Percentiles rank a stretch among this genome's conserved stretches.
Conservation (phyloP, 2,329 filamentous ascomycete genomes). For the Alternaria infectoria region DNA sequence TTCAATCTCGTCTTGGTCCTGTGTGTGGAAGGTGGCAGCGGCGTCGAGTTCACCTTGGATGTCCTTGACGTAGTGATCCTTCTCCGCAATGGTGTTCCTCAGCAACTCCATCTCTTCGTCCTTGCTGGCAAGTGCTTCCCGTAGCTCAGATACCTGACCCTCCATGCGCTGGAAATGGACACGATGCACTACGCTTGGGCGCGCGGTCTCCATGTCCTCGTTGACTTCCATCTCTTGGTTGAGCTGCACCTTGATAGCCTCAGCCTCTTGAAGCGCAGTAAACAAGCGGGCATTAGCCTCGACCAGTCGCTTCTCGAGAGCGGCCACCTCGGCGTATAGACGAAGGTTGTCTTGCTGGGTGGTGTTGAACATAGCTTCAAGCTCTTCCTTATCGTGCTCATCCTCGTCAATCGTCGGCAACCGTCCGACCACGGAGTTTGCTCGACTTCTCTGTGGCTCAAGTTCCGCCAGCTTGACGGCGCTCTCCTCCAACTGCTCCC, state of each 20-base stretch:
- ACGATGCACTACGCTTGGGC: slow-evolving; percentile 41
- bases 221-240: slow-evolving; percentile 35
- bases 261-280: slow-evolving; percentile 29
- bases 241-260: slow-evolving; percentile 32
- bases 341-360: slow-evolving; percentile 44
- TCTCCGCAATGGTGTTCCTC: slow-evolving; percentile 18
- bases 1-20: slow-evolving; percentile 37
- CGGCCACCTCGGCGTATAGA: slow-evolving; percentile 36
- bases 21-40: slow-evolving; percentile 17
- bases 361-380: slow-evolving; percentile 45
- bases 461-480: slow-evolving; percentile 25
- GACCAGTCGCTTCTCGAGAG: slow-evolving; percentile 36
- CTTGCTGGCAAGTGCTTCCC: slow-evolving; percentile 25
- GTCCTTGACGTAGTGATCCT: slow-evolving; percentile 26
- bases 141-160: slow-evolving; percentile 36
- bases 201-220: slow-evolving; percentile 37
- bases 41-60: slow-evolving; percentile 27
- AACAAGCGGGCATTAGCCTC: slow-evolving; percentile 40
- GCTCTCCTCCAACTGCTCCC: slow-evolving; percentile 31
- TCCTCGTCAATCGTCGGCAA: slow-evolving; percentile 43
- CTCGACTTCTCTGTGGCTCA: slow-evolving; percentile 13
- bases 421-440: slow-evolving; percentile 12
- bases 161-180: slow-evolving; percentile 45
- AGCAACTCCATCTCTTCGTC: slow-evolving; percentile 30
- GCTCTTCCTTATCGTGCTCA: slow-evolving; percentile 37